phyloP scores from a whole-genome alignment of 345 rosid genomes.

The Pistacia atlantica region DNA sequence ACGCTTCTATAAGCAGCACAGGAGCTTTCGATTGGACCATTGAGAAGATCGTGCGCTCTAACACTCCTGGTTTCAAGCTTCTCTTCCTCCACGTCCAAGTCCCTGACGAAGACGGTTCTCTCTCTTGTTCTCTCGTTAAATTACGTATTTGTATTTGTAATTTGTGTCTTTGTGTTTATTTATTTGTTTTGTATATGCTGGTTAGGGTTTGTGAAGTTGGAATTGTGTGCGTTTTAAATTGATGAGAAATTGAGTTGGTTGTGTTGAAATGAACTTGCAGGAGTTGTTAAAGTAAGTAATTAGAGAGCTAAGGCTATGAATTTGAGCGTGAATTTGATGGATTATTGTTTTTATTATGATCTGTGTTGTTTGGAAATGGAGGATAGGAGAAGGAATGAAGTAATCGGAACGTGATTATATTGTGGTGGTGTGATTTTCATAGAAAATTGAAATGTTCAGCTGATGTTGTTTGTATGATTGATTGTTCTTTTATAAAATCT shows the following conservation, averaged over 20 bases:
- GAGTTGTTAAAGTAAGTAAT: neutral
- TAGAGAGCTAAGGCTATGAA: neutral
- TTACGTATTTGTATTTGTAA: neutral
- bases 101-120: constrained; percentile 89
- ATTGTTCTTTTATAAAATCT: neutral
- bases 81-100: constrained; percentile 97
- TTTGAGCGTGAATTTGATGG: neutral
- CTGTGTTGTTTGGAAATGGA: neutral
- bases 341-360: neutral
- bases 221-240: neutral
- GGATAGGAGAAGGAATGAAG: neutral
- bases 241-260: neutral
- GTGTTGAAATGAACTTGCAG: neutral
- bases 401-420: neutral
- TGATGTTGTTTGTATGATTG: neutral
- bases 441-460: neutral
- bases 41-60: constrained; percentile 80
- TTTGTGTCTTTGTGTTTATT: constrained; percentile 8
- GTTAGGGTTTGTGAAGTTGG: neutral
- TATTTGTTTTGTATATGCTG: constrained; percentile 6
- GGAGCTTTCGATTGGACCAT: constrained; percentile 95
- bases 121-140: constrained; percentile 16
- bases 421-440: neutral
- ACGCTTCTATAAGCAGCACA: constrained; percentile 90
- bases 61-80: constrained; percentile 74